Conservation (phyloP, 2,329 filamentous ascomycete species). For the Fusarium circinatum region DNA sequence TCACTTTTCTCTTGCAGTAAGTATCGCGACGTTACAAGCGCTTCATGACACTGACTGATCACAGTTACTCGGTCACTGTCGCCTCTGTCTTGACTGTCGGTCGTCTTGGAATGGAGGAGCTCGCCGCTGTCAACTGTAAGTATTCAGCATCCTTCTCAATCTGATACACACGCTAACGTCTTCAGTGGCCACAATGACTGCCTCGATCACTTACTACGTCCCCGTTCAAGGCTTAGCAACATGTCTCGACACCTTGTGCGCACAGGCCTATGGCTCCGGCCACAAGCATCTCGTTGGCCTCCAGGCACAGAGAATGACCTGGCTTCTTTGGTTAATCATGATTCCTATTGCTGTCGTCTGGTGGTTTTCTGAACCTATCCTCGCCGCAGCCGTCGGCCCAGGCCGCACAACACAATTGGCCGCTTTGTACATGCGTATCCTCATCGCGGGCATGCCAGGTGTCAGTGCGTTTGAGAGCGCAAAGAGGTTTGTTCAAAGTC, state of each 20-base stretch:
- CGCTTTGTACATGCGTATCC: slow-evolving; percentile 74
- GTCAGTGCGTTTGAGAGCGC: slow-evolving; percentile 79
- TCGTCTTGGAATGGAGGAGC: slow-evolving; percentile 71
- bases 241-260: slow-evolving; percentile 87
- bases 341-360: slow-evolving; percentile 77
- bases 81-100: slow-evolving; percentile 80
- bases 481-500: slow-evolving; percentile 82
- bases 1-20: slow-evolving; percentile 74
- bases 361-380: slow-evolving; percentile 71
- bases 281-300: slow-evolving; percentile 85
- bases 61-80: slow-evolving; percentile 75
- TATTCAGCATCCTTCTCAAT: not conserved
- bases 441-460: slow-evolving; percentile 76
- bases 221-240: slow-evolving; percentile 84
- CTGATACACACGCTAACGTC: not conserved
- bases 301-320: slow-evolving; percentile 83
- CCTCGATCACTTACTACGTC: slow-evolving; percentile 79
- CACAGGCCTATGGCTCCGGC: slow-evolving; percentile 90
- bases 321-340: slow-evolving; percentile 75
- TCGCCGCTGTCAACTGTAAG: slow-evolving; percentile 52
- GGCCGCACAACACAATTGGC: slow-evolving; percentile 73
- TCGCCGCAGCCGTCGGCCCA: slow-evolving; percentile 54
- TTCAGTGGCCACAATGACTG: slow-evolving; percentile 71
- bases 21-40: accelerated
- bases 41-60: accelerated